phyloP scores from a whole-genome alignment of 257 asterid genomes.

The Solanum tarijense region DNA sequence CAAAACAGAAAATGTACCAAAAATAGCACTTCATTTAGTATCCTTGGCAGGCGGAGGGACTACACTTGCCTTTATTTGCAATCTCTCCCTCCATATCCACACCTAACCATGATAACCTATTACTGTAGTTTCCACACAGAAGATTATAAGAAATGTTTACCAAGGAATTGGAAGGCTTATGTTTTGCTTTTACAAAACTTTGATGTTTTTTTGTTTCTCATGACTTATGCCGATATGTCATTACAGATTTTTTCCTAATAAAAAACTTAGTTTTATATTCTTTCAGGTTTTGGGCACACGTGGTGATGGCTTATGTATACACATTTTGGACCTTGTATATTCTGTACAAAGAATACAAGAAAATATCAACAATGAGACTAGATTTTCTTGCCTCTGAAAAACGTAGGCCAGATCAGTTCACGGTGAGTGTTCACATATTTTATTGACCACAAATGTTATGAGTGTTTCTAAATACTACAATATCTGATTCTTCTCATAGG shows the following conservation, averaged over 20 bases:
- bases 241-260: not conserved
- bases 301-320: constrained; percentile 65
- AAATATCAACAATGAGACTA: constrained; percentile 2
- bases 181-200: not conserved
- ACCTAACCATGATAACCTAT: not conserved
- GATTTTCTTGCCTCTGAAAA: constrained; percentile 10
- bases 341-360: constrained; percentile 1
- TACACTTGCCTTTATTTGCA: not conserved
- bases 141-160: not conserved
- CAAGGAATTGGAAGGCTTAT: not conserved
- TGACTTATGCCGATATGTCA: not conserved
- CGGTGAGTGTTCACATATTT: constrained; percentile 1
- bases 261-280: not conserved
- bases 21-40: not conserved
- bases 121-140: not conserved
- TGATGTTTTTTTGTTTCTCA: not conserved
- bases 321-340: constrained; percentile 10
- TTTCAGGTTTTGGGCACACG: constrained; percentile 74
- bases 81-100: not conserved
- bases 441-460: not conserved
- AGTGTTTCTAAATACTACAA: not conserved
- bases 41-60: not conserved
- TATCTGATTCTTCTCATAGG: constrained; percentile 30
- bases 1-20: not conserved
- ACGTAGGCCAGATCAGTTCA: constrained; percentile 17